Base-by-base conservation (phyloP, 2,329 filamentous ascomycete genomes). In the Aspergillus fumigatiaffinis region DNA sequence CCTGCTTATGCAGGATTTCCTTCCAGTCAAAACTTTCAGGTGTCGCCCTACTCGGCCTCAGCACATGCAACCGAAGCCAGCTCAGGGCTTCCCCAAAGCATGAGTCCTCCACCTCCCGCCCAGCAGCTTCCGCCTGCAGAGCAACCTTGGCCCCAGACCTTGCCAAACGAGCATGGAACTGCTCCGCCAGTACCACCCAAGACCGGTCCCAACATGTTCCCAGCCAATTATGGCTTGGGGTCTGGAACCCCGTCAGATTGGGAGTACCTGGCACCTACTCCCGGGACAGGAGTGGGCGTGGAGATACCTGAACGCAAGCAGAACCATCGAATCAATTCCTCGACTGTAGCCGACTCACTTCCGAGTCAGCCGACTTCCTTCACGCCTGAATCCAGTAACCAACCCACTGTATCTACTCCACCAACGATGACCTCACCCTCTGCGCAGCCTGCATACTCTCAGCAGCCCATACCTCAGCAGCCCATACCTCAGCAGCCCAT, bases 181-280 rank as follows among this genome's bases (percentile, higher is more conserved):
- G 62, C 64, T 17, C 63, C 66, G 21, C 66, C 64, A 47, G 52
- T 68, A 20, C 63, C 67, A 25, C 67, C 66, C 20, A 64, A 65
- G 42, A 63, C 63, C 12, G 64, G 62, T 41, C 54, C 65, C n/a
- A 61, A 60, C 51, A 35, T 59, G 17, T 55, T 63, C 20, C 53
- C 62, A 14, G 57, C 66, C n/a, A 59, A 65, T 28, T 76, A 77
- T 46, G 74, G 73, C 12, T 61, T 80, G 35, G 76, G 77, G 1
- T 63, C 63, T 47, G 76, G 76, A 3, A 71, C 72, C 1, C 78
- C 77, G 4, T 80, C 78, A 3, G 78, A 79, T 57, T 80, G 78
- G 78, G 77, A 80, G 58, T 73, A 79, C 62, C 71, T 78, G 55
- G 66, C 67, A 4, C 65, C 68, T n/a, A 64, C 65, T 7, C 66